These are phyloP conservation scores for Trichoderma atrobrunneum DNA, from an alignment of 2,329 filamentous ascomycete species.

Conservation along the genomic window DNA sequence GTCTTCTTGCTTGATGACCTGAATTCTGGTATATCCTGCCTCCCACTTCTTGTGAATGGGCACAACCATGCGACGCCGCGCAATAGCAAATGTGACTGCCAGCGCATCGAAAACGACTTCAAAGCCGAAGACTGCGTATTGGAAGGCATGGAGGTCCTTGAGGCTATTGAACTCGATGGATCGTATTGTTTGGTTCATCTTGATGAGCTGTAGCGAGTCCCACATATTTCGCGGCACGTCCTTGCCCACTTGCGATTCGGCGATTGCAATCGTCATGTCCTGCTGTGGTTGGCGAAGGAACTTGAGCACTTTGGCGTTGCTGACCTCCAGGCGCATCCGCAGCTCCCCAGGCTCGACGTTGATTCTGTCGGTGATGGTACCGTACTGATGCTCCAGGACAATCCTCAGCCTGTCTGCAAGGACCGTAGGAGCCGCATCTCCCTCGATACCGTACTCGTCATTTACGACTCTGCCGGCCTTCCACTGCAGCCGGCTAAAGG, in stretches of 20 bases:
- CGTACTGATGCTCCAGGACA: conserved; percentile 70
- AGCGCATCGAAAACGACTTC: conserved; percentile 70
- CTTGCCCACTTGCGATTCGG: conserved; percentile 61
- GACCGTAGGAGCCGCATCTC: conserved; percentile 62
- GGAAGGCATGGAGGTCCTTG: conserved; percentile 72
- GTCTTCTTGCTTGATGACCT: conserved; percentile 70
- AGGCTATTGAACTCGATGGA: conserved; percentile 66
- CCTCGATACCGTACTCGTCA: conserved; percentile 59
- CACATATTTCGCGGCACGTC: conserved; percentile 62
- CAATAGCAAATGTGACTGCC: conserved; percentile 74
- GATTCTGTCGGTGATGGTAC: conserved; percentile 77
- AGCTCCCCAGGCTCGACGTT: conserved; percentile 77
- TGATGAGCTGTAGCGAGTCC: conserved; percentile 60
- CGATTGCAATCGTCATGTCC: conserved; percentile 74
- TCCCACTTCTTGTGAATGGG: conserved; percentile 96
- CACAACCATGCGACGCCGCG: conserved; percentile 82
- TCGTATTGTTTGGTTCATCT: conserved; percentile 62
- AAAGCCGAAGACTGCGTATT: conserved; percentile 77
- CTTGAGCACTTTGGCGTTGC: conserved; percentile 59
- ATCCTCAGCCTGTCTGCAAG: conserved; percentile 74
- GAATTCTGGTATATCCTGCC: conserved; percentile 72
- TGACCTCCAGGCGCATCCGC: conserved; percentile 62
- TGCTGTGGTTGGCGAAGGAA: conserved; percentile 70
- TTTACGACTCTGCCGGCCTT: conserved; percentile 71
- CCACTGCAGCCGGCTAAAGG: conserved; percentile 58